Conservation (phyloP, 345 rosid species). For the Aethionema arabicum region DNA sequence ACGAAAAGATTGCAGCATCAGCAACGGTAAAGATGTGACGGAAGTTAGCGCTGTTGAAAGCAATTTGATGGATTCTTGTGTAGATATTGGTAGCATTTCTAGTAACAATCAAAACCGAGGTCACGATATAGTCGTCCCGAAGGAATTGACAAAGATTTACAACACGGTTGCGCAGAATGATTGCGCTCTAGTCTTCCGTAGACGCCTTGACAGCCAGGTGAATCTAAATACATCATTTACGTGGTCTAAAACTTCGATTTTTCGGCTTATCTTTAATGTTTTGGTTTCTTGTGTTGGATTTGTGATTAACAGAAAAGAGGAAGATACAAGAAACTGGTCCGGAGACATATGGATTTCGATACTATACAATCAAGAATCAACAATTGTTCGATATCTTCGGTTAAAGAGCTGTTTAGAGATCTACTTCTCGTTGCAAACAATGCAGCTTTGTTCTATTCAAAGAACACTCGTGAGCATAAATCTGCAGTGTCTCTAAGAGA, state of each 20-base stretch:
- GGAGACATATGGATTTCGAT: conserved; percentile 72
- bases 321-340: conserved; percentile 77
- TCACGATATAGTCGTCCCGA: conserved; percentile 25
- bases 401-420: conserved; percentile 63
- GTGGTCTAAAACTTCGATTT: neutral
- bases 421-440: conserved; percentile 75
- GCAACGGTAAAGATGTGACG: conserved; percentile 41
- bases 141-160: conserved; percentile 52
- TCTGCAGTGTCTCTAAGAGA: conserved; percentile 62
- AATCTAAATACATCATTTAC: conserved; percentile 3
- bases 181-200: conserved; percentile 58
- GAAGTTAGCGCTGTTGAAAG: conserved; percentile 75
- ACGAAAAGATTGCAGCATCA: conserved; percentile 52
- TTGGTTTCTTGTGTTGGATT: conserved; percentile 7
- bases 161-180: conserved; percentile 49
- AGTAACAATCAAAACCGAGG: conserved; percentile 33
- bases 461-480: conserved; percentile 79
- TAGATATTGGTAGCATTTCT: conserved; percentile 42
- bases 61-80: conserved; percentile 45
- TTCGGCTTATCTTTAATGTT: neutral
- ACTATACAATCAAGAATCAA: conserved; percentile 62
- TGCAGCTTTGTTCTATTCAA: conserved; percentile 68
- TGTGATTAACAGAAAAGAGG: conserved; percentile 66
- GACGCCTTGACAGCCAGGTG: conserved; percentile 89
- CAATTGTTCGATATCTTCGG: conserved; percentile 43